Base-by-base conservation (phyloP, 2,329 filamentous ascomycete species). In the Myriosclerotinia scirpicola region DNA sequence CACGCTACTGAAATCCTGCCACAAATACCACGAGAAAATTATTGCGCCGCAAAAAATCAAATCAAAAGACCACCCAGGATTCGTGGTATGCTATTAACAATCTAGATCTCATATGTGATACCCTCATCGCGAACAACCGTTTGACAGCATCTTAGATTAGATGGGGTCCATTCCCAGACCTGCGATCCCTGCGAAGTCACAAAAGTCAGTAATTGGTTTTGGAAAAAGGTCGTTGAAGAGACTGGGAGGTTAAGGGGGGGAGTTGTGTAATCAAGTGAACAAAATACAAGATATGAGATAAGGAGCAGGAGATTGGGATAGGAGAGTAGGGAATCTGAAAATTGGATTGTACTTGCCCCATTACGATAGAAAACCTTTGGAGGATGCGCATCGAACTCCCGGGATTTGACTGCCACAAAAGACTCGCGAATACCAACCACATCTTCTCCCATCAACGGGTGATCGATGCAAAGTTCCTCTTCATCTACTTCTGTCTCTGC, bases 381-480 rank as follows among this genome's bases (percentile, higher is more conserved):
- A 17, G 44, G 44, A 40, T 61, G 44, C 17, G 58, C 44, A 26
- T 50, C 58, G 50, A 38, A 61, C 6, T 50, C 58, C 3, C 14
- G 38, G 9, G 14, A 15, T 11, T 61, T 61, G 1, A 61, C 58
- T 26, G 8, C 7, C 1, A 14, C 36, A 36, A 50, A 61, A 5
- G 58, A 50, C 14, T 38, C n/a, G 20, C 9, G 14, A 26, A 61
- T 61, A 14, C 30, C 6, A 36, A 61, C 46, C 1, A 61, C 58
- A 8, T 50, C 44, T 22, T 50, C 50, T 20, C 58, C 58, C 58
- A 61, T 50, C 5, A 61, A 38, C 1, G 58, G 58, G 14, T 61
- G 44, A 12, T 50, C 44, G 11, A 52, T 52, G 9, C 2, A 20
- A 26, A 40, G 1, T 7, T 48, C 30, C 14, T 60, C 44, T 50